Percentiles rank a stretch among this genome's conserved stretches.
These are phyloP conservation scores for Hsuehochloa calcarea DNA, from an alignment of 176 grass and related monocot species.

Conservation along the genomic window DNA sequence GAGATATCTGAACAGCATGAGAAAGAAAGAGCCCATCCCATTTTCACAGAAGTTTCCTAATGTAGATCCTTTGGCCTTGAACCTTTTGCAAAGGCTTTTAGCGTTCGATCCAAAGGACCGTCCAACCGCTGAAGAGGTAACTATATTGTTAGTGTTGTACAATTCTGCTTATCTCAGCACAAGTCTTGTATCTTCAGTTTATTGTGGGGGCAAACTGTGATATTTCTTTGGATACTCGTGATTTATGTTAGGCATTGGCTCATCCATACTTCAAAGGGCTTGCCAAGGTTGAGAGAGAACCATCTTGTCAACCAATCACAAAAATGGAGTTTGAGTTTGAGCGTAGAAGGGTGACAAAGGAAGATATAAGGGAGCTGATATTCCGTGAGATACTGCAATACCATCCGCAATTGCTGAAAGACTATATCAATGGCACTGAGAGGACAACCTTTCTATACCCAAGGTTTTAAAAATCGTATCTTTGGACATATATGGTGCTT, in stretches of 20 bases:
- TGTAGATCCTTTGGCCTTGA: constrained; percentile 78
- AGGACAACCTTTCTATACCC: constrained; percentile 96
- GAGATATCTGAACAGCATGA: constrained; percentile 89
- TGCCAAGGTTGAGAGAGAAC: constrained; percentile 88
- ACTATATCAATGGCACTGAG: constrained; percentile 90
- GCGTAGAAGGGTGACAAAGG: constrained; percentile 88
- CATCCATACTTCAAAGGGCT: constrained; percentile 97
- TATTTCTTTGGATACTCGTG: constrained; percentile 10
- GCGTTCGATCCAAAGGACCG: constrained; percentile 97
- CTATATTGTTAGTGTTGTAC: neutral
- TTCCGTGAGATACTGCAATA: constrained; percentile 97
- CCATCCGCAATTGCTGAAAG: constrained; percentile 92
- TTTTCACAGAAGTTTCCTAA: constrained; percentile 93
- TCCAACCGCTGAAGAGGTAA: constrained; percentile 88
- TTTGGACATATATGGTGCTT: constrained; percentile 35
- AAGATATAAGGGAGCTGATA: constrained; percentile 93
- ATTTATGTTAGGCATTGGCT: constrained; percentile 61
- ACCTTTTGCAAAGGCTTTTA: constrained; percentile 86
- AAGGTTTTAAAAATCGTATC: constrained; percentile 50
- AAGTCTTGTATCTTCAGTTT: neutral
- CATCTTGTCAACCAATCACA: constrained; percentile 85
- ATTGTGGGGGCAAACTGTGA: constrained; percentile 17
- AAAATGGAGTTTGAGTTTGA: constrained; percentile 99
- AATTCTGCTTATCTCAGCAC: neutral
- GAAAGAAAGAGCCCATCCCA: constrained; percentile 80